Evolutionary conservation across 805 yeast genomes (phyloP).

Genomic region (Barnettozyma botsteinii): DNA sequence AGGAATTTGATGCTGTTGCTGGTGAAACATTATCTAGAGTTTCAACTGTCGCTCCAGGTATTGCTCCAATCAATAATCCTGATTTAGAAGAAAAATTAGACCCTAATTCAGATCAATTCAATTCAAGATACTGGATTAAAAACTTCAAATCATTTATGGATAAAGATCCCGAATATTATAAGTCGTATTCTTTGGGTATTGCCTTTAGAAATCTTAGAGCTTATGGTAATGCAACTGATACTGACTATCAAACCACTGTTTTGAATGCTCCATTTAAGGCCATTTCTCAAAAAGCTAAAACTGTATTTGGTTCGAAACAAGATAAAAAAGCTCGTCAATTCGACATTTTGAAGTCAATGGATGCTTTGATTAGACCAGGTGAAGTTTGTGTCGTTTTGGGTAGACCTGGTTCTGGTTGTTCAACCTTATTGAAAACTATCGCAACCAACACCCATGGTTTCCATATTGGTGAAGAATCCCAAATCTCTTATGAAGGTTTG

Average conservation of each 20-base stretch:
- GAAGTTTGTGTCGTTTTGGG: slow-evolving; percentile 68
- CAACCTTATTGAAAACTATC: slow-evolving; percentile 57
- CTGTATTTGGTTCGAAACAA: slow-evolving; percentile 10
- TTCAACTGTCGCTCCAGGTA: slow-evolving; percentile 33
- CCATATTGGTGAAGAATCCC: slow-evolving; percentile 40
- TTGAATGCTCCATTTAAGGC: slow-evolving; percentile 33
- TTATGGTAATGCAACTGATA: slow-evolving; percentile 48
- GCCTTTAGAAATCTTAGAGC: slow-evolving; percentile 53
- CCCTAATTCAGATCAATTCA: slow-evolving; percentile 53
- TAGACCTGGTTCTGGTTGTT: slow-evolving; percentile 76
- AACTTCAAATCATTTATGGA: slow-evolving; percentile 45
- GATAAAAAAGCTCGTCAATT: slow-evolving; percentile 26
- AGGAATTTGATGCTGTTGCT: slow-evolving; percentile 2
- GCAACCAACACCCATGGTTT: slow-evolving; percentile 60
- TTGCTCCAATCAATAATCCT: slow-evolving; percentile 29
- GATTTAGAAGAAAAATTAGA: slow-evolving; percentile 42
- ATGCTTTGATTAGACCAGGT: slow-evolving; percentile 56
- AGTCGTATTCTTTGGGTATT: slow-evolving; percentile 49
- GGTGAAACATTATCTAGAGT: slow-evolving; percentile 31
- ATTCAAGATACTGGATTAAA: slow-evolving; percentile 57
- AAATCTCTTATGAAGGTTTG: slow-evolving; percentile 49
- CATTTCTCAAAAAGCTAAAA: slow-evolving; percentile 10
- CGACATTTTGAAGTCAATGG: slow-evolving; percentile 56
- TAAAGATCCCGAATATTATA: slow-evolving; percentile 51
- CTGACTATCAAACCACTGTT: slow-evolving; percentile 60